Percentiles rank a stretch among this genome's conserved stretches.
phyloP scores from a whole-genome alignment of 139 green algal species.

The Raphidocelis subcapitata region DNA sequence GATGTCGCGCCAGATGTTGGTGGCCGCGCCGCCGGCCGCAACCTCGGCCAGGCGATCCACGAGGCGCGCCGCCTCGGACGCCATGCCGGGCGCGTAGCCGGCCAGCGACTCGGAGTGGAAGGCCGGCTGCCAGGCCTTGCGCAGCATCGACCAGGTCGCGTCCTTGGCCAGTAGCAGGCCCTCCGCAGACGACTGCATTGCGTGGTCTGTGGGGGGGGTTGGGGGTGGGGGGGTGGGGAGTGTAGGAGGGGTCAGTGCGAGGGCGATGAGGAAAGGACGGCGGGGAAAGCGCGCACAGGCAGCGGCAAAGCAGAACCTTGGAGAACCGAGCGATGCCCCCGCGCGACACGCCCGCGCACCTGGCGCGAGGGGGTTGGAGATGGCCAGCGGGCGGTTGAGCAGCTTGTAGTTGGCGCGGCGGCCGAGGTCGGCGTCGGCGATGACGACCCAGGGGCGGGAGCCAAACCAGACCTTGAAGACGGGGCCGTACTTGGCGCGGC shows the following conservation, averaged over 20 bases:
- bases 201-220: background rate
- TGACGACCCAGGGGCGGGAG: slow-evolving; percentile 1
- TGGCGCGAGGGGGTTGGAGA: background rate
- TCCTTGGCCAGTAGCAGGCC: background rate
- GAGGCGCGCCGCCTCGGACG: background rate
- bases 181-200: too few species aligned
- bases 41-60: background rate
- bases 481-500: slow-evolving; percentile 2
- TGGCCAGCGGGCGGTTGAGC: slow-evolving; percentile 4
- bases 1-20: slow-evolving; percentile 29
- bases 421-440: slow-evolving; percentile 20
- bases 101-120: slow-evolving; percentile 26
- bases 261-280: background rate
- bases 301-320: background rate
- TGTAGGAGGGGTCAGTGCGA: background rate
- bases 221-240: background rate
- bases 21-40: background rate
- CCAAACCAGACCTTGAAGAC: slow-evolving; percentile 27
- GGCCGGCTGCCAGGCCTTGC: slow-evolving; percentile 31
- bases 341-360: background rate
- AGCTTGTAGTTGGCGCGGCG: slow-evolving; percentile 20
- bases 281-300: background rate
- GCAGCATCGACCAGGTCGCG: slow-evolving; percentile 18
- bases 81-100: slow-evolving; percentile 28
- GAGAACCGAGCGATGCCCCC: background rate